Conservation (phyloP, 768 basidiomycete species). For the Hygrophorus pudorinus region DNA sequence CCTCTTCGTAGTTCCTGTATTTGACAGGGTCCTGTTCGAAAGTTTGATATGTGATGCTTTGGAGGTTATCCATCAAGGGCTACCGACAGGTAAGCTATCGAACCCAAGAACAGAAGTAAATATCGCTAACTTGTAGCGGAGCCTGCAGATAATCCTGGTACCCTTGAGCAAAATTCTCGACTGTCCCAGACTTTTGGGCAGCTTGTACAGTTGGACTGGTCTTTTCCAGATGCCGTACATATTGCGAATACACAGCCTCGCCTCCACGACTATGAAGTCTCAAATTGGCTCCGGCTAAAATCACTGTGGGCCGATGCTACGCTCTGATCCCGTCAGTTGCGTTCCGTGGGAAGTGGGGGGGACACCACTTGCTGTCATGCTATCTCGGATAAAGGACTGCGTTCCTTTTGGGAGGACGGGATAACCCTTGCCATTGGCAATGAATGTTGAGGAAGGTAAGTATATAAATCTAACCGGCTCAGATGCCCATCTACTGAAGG, state of each 20-base stretch:
- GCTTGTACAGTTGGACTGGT: conserved; percentile 63
- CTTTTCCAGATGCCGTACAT: conserved; percentile 74
- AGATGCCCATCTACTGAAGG: conserved; percentile 81
- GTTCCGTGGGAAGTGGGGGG: conserved; percentile 5
- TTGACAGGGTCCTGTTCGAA: conserved; percentile 98
- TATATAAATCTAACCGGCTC: conserved; percentile 88
- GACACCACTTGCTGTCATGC: conserved; percentile 61
- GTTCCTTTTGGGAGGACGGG: conserved; percentile 92
- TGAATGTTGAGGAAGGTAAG: conserved; percentile 84
- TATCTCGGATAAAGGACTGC: conserved; percentile 82
- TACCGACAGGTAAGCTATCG: conserved; percentile 21
- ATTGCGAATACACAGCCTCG: conserved; percentile 82
- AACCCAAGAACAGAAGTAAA: conserved; percentile 2
- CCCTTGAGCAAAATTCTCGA: conserved; percentile 84
- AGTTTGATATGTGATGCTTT: conserved; percentile 91
- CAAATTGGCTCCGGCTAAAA: conserved; percentile 61
- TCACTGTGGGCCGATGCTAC: conserved; percentile 79
- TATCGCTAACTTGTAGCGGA: conserved; percentile 65
- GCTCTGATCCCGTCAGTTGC: conserved; percentile 10
- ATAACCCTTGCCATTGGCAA: conserved; percentile 93
- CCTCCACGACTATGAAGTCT: conserved; percentile 73
- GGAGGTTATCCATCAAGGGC: conserved; percentile 97
- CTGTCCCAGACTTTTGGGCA: conserved; percentile 54
- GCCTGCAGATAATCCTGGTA: conserved; percentile 96
- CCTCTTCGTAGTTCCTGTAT: conserved; percentile 92